A percentile compares a stretch with the other conserved stretches of the same genome.
Conservation (phyloP, 2,329 filamentous ascomycete genomes). For the Talaromyces islandicus region DNA sequence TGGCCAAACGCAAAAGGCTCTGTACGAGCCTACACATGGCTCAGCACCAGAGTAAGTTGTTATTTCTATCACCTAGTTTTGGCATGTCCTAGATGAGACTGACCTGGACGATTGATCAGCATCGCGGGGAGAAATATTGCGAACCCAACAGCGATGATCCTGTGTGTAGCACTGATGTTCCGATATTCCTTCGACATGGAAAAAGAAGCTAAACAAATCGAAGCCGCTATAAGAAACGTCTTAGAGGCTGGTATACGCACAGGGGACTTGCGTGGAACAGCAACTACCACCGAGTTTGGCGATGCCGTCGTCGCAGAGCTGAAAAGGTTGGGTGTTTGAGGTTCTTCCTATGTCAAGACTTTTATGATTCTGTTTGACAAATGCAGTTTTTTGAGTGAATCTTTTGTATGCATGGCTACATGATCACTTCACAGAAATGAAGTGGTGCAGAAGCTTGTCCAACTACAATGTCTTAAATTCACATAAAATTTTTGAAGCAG, state of each 20-base stretch:
- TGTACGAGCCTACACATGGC: conserved; percentile 90
- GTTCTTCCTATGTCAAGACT: background rate
- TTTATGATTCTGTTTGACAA: background rate
- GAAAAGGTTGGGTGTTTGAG: conserved; percentile 31
- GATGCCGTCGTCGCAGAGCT: conserved; percentile 70
- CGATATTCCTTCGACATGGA: conserved; percentile 79
- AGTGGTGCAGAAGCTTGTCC: background rate
- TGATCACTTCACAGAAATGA: background rate
- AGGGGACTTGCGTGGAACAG: conserved; percentile 70
- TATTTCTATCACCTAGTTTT: background rate
- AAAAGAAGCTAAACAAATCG: conserved; percentile 67
- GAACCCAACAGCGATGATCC: conserved; percentile 81
- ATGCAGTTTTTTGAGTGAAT: background rate
- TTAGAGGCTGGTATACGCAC: conserved; percentile 72
- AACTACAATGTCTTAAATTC: background rate
- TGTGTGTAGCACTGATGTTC: conserved; percentile 89
- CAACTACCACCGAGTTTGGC: conserved; percentile 65
- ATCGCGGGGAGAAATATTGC: conserved; percentile 83
- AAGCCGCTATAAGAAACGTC: conserved; percentile 69
- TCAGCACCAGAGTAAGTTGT: conserved; percentile 31
- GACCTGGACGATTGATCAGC: conserved; percentile 44
- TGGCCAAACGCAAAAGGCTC: conserved; percentile 69
- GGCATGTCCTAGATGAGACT: background rate
- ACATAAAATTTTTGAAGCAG: background rate
- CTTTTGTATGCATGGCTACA: background rate